Percentiles rank a stretch among this genome's conserved stretches.
Conservation (phyloP, 148 eudicot genomes). For the Talinum fruticosum region DNA sequence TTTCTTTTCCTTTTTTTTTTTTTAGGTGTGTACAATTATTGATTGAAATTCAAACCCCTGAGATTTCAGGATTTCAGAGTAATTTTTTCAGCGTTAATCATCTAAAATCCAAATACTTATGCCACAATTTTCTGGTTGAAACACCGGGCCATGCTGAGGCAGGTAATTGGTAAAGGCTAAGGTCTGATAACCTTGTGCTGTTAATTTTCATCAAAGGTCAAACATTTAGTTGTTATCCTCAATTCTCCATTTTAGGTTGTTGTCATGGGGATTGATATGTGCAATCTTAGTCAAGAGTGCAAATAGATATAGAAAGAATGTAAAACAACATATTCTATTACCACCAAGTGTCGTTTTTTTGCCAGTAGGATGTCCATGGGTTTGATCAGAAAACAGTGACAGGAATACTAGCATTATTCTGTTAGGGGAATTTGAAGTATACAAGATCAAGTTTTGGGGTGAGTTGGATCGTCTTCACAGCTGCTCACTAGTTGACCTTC, state of each 20-base stretch:
- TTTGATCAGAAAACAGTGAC: neutral
- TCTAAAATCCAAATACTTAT: neutral
- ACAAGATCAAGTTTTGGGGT: neutral
- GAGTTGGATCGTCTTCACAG: neutral
- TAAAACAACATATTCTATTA: neutral
- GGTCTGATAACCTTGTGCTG: neutral
- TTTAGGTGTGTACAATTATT: neutral
- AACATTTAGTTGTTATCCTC: neutral
- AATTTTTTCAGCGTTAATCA: neutral
- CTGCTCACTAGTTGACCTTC: neutral
- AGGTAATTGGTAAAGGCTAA: neutral
- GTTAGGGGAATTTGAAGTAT: neutral
- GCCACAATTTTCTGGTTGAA: neutral
- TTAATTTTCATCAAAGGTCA: neutral
- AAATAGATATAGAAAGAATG: neutral
- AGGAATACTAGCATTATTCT: neutral
- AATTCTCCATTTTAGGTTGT: neutral
- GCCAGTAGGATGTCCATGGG: neutral
- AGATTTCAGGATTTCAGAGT: neutral
- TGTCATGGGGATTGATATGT: neutral
- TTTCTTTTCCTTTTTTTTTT: neutral
- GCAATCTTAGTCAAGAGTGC: neutral
- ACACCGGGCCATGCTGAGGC: neutral
- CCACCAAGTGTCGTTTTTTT: neutral
- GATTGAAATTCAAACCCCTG: neutral